These are phyloP conservation scores for Blastobotrys serpentis DNA, from an alignment of 1,139 yeast species.

Conservation along the genomic window DNA sequence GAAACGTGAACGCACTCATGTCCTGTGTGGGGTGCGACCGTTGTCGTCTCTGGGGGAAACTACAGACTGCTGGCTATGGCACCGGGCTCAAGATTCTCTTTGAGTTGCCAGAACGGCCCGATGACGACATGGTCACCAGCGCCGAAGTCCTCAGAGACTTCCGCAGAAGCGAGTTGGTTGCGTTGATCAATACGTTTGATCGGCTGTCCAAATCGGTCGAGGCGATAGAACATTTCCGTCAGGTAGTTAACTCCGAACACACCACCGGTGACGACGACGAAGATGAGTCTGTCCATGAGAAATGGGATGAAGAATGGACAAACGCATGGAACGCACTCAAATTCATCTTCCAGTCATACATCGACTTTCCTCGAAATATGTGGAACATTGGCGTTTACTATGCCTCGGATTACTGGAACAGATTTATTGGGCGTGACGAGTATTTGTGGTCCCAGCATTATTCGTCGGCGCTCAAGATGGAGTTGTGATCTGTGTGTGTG, in stretches of 20 bases:
- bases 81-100: conserved; percentile 88
- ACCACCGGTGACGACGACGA: not conserved
- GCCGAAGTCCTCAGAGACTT: conserved; percentile 46
- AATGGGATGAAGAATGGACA: conserved; percentile 48
- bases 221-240: conserved; percentile 70
- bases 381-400: conserved; percentile 52
- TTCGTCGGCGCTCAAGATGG: conserved; percentile 7
- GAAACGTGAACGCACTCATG: conserved; percentile 89
- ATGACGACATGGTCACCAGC: conserved; percentile 42
- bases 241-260: conserved; percentile 41
- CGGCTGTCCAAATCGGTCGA: conserved; percentile 81
- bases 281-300: too few relatives aligned
- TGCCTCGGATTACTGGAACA: conserved; percentile 65
- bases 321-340: conserved; percentile 63
- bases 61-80: conserved; percentile 96
- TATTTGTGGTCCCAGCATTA: conserved; percentile 1
- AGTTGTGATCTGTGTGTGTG: too few relatives aligned
- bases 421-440: conserved; percentile 59
- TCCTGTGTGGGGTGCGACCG: conserved; percentile 98
- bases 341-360: conserved; percentile 67
- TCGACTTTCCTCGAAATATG: conserved; percentile 63
- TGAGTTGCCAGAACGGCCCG: conserved; percentile 59
- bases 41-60: conserved; percentile 96
- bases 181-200: conserved; percentile 87
- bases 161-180: conserved; percentile 84